A percentile compares a stretch with the other conserved stretches of the same genome.
phyloP scores from a whole-genome alignment of 768 basidiomycete species.

The Dacryopinax primogenitus region DNA sequence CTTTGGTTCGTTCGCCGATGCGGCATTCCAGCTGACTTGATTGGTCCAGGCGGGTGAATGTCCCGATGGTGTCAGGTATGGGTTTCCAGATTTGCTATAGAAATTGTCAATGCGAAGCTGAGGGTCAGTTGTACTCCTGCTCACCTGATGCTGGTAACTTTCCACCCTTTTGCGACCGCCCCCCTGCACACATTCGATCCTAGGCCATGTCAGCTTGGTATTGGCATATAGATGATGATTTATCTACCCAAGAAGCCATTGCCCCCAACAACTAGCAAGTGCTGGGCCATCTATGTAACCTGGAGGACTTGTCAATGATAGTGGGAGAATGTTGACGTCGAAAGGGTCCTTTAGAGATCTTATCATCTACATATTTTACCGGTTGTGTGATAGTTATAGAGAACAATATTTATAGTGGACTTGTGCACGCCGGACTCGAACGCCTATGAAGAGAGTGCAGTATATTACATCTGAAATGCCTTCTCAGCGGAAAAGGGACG shows the following conservation, averaged over 20 bases:
- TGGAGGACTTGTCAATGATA: background rate
- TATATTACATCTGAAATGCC: too few relatives aligned
- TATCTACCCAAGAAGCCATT: constrained; percentile 84
- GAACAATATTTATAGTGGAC: too few relatives aligned
- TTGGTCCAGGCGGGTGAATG: constrained; percentile 77
- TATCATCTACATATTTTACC: background rate
- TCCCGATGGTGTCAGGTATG: constrained; percentile 79
- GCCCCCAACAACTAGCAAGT: constrained; percentile 90
- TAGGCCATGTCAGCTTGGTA: constrained; percentile 26
- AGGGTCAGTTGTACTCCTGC: constrained; percentile 13
- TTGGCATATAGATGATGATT: background rate
- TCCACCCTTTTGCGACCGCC: constrained; percentile 71
- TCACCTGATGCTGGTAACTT: constrained; percentile 83
- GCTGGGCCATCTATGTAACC: constrained; percentile 29
- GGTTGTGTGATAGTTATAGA: too few relatives aligned
- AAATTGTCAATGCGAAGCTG: background rate
- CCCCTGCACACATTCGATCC: constrained; percentile 86
- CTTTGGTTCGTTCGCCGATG: constrained; percentile 65
- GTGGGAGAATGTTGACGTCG: background rate
- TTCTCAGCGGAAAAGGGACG: background rate
- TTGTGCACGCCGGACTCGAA: too few relatives aligned
- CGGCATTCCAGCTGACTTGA: constrained; percentile 80
- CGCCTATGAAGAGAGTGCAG: too few relatives aligned
- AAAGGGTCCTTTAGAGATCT: background rate
- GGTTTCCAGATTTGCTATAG: constrained; percentile 67